Evolutionary conservation across 345 rosid species (phyloP).

Genomic region (Citrus hindsii): DNA sequence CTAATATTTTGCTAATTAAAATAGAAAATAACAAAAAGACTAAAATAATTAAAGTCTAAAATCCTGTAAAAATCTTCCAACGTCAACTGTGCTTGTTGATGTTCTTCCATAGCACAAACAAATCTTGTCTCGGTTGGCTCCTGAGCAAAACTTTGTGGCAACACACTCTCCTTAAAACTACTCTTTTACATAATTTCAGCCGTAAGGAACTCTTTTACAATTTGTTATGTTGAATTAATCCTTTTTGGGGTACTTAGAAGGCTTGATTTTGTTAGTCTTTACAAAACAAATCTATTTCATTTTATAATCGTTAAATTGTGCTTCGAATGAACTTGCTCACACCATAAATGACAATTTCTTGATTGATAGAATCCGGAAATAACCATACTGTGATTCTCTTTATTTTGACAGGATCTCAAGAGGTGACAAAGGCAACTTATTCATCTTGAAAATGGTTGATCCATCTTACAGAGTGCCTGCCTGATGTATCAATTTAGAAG

Average conservation of each 20-base stretch:
- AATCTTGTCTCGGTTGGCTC: no score
- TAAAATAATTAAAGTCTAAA: no score
- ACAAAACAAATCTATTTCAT: not conserved
- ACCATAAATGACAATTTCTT: not conserved
- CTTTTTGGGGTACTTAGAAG: not conserved
- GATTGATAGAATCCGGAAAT: not conserved
- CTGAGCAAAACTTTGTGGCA: no score
- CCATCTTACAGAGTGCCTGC: constrained; percentile 75
- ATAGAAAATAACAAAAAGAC: no score
- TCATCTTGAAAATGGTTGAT: constrained; percentile 88
- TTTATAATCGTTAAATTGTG: not conserved
- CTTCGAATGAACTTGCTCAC: not conserved
- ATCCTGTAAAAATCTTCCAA: no score
- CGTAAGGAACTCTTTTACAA: not conserved
- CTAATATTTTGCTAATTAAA: no score
- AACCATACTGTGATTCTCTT: not conserved
- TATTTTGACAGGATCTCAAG: constrained; percentile 60
- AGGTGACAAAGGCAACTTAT: constrained; percentile 90
- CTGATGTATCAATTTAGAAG: constrained; percentile 5
- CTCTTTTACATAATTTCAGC: no score
- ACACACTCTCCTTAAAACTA: not conserved
- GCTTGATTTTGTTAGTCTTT: not conserved
- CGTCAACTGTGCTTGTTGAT: no score
- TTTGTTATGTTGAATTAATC: not conserved
- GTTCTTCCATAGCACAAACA: no score